Conservation (phyloP, 305 asterid genomes). For the Plantago lanceolata region DNA sequence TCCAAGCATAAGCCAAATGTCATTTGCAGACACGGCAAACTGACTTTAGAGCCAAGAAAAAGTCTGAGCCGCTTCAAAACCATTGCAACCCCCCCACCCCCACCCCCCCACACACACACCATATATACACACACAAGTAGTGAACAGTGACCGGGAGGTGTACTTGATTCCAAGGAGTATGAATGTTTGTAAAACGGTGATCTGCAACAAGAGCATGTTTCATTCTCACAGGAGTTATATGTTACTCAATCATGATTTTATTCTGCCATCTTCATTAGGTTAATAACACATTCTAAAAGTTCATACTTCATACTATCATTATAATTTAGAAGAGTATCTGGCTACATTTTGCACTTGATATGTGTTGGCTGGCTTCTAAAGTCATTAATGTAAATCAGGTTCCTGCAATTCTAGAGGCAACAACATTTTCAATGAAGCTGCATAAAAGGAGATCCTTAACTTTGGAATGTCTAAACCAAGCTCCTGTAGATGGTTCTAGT, state of each 20-base stretch:
- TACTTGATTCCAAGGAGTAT: too few relatives aligned
- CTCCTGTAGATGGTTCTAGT: slow-evolving; percentile 86
- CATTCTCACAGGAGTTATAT: too few relatives aligned
- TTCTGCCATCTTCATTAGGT: background rate
- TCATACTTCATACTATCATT: background rate
- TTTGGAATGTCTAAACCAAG: slow-evolving; percentile 86
- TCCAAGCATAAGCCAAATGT: too few relatives aligned
- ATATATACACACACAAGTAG: too few relatives aligned
- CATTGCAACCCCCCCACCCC: too few relatives aligned
- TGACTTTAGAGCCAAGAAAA: too few relatives aligned
- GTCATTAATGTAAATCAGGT: slow-evolving; percentile 41
- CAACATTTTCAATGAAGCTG: slow-evolving; percentile 77
- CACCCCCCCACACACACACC: too few relatives aligned
- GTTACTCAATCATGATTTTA: background rate
- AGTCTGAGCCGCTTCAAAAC: too few relatives aligned
- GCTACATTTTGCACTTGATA: background rate
- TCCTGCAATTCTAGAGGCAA: slow-evolving; percentile 67
- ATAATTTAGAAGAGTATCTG: background rate
- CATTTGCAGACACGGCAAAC: too few relatives aligned
- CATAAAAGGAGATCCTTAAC: slow-evolving; percentile 56
- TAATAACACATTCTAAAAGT: background rate
- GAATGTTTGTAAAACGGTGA: too few relatives aligned
- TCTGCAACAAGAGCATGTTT: too few relatives aligned
- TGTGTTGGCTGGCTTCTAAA: background rate
- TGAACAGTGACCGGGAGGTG: too few relatives aligned